These are phyloP conservation scores for Boletus subparvulus DNA, from an alignment of 768 basidiomycete species.

Conservation along the genomic window DNA sequence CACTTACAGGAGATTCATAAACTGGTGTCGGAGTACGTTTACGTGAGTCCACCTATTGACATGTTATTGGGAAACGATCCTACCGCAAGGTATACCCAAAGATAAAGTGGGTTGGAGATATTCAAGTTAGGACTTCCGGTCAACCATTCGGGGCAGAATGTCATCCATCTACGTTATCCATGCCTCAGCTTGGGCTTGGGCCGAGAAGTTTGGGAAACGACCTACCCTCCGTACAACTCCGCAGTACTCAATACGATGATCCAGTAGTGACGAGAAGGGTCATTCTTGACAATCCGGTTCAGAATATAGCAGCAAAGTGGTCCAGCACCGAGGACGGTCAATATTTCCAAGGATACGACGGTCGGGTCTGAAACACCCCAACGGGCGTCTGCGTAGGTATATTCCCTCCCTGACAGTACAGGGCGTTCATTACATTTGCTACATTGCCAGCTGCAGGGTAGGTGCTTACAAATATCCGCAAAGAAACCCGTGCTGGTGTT, in stretches of 20 bases:
- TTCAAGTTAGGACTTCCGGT: conserved; percentile 70
- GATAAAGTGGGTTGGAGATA: conserved; percentile 64
- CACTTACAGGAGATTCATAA: conserved; percentile 78
- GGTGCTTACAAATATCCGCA: conserved; percentile 68
- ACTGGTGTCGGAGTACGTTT: conserved; percentile 38
- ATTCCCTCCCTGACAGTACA: conserved; percentile 66
- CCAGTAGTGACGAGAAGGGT: conserved; percentile 66
- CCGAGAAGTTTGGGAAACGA: neutral
- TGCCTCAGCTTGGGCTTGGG: neutral
- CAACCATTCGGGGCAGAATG: conserved; percentile 86
- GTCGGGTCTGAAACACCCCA: conserved; percentile 82
- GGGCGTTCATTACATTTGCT: neutral
- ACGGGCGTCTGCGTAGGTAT: conserved; percentile 74
- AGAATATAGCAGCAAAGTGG: conserved; percentile 74
- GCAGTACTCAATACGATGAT: conserved; percentile 72
- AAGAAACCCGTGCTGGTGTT: conserved; percentile 66
- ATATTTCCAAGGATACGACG: conserved; percentile 77
- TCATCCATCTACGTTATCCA: conserved; percentile 64
- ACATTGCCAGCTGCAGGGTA: neutral
- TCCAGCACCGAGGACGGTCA: conserved; percentile 75
- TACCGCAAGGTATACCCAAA: conserved; percentile 83
- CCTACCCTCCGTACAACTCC: conserved; percentile 76
- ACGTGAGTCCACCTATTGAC: neutral
- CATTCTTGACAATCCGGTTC: conserved; percentile 58
- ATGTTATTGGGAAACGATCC: conserved; percentile 28